Evolutionary conservation across 2,329 filamentous ascomycete genomes (phyloP), one percentile per base, ranked within the genome.

Genomic region (Cladosporium velox): DNA sequence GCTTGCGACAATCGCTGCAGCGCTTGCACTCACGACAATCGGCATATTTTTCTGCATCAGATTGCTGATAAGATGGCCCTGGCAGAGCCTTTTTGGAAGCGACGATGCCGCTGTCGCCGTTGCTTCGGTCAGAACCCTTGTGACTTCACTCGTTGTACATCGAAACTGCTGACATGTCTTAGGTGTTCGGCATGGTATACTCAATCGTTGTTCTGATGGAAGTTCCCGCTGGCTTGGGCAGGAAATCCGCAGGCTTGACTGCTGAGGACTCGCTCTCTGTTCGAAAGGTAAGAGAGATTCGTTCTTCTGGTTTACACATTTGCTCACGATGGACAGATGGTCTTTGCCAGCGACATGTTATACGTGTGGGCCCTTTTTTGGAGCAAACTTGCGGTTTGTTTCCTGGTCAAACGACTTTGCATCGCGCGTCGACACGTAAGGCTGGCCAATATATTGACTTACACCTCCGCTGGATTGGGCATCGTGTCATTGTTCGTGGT

Each of bases 21-120:
- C 54, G n/a, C 21, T 58, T 35, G 54, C 26, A 5, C 32, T 58
- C 18, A 35, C 32, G n/a, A 58, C 54, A 12, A 35, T 24, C 10
- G 32, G 54, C 10, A 44, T 64, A 7, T 57, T 62, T 44, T 15
- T 62, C 58, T 30, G 18, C n/a, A 38, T 59, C 8, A 59, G 64
- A n/a, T 24, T 66, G 57, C 32, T 55, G 57, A 62, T 54, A 41
- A 52, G 64, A 26, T 66, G 64, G 64, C 64, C 64, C 12, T 66
- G 64, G 64, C 18, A 30, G 32, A 38, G 30, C 30, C 44, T 66
- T 28, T 66, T 62, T 41, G 64, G 58, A 3, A 55, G 35, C n/a
- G 64, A 66, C 34, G 64, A 66, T 52, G 34, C 26, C n/a, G 41
- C 41, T 24, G 47, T 47, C 11, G 47, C 35, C 15, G 10, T 57